Evolutionary conservation across 768 basidiomycete species (phyloP), one percentile per base, ranked within the genome.

Genomic region (Pilatotrama ljubarskyi): DNA sequence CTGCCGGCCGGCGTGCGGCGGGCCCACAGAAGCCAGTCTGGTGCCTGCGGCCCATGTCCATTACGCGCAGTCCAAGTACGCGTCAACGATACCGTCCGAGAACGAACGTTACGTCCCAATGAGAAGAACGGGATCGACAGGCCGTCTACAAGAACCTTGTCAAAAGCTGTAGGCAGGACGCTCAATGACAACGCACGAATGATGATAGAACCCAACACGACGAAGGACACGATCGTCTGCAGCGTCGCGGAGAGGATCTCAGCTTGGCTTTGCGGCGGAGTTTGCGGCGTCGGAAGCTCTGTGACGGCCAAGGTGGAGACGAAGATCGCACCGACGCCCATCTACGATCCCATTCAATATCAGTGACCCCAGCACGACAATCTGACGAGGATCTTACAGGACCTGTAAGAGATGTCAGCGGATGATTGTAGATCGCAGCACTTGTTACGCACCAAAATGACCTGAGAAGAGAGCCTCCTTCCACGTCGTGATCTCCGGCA

Each of bases 281-380:
- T 70, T 2, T 76, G 71, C 1, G 88, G 84, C 10, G 66, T 68
- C 5, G 88, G 84, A 0, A 95, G 77, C 51, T 80, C 82, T 22
- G 80, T 80, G 9, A 85, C 70, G 3, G 93, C 91, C 25, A 93
- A 73, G 0, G 85, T 87, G 10, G 89, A 86, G 55, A 98, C 88
- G 72, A 98, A 99, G 44, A 98, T 78, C 6, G 96, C 90, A 0
- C 89, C 86, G 22, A 97, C 94, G 51, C 95, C 95, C 91, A 97
- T 95, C 80, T 93, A 44, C 24, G 5, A 35, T 32, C 10, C n/a
- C 29, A 32, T 32, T 32, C 5, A 32, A 32, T 32, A 32, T 32
- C 29, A 32, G 29, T 32, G 29, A 32, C 43, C 13, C 11, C 18
- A 44, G 13, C 5, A n/a, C n/a, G 10, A 13, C 1, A 53, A 40